Conservation (phyloP, 306 rosid species). For the Lathyrus tuberosus region DNA sequence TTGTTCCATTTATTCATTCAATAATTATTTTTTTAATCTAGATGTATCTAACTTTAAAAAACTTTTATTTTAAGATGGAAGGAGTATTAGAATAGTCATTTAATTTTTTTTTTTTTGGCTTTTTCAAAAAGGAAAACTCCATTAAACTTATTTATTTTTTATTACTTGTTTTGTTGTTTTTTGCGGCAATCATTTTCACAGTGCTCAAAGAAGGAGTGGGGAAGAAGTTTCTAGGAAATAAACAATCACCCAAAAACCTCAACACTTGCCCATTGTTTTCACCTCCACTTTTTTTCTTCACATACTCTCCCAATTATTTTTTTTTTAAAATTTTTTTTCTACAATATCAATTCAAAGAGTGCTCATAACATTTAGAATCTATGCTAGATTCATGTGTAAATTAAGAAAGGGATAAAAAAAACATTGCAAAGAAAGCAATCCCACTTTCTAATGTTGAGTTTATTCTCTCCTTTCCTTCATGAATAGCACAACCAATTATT, state of each 20-base stretch:
- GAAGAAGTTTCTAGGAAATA: slow-evolving; percentile 44
- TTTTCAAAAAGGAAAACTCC: background rate
- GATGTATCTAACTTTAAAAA: too few species aligned
- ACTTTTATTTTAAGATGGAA: too few species aligned
- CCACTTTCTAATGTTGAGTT: slow-evolving; percentile 31
- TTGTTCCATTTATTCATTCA: too few species aligned
- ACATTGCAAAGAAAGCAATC: slow-evolving; percentile 37
- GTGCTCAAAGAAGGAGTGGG: slow-evolving; percentile 7
- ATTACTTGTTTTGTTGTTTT: background rate
- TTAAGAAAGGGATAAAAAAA: slow-evolving; percentile 41
- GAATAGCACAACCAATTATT: slow-evolving; percentile 45
- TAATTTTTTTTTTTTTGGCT: too few species aligned
- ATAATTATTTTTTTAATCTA: too few species aligned
- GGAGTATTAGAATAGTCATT: too few species aligned
- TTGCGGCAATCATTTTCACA: background rate
- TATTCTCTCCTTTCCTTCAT: slow-evolving; percentile 26
- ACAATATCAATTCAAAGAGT: too few species aligned
- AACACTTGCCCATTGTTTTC: slow-evolving; percentile 22
- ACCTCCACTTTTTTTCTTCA: background rate
- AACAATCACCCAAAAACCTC: slow-evolving; percentile 11
- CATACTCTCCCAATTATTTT: background rate
- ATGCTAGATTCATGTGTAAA: background rate
- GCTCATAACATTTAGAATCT: background rate
- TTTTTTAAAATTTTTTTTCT: background rate
- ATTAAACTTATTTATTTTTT: background rate